Evolutionary conservation across 345 rosid genomes (phyloP).

Genomic region (Euphorbia pulcherrima): DNA sequence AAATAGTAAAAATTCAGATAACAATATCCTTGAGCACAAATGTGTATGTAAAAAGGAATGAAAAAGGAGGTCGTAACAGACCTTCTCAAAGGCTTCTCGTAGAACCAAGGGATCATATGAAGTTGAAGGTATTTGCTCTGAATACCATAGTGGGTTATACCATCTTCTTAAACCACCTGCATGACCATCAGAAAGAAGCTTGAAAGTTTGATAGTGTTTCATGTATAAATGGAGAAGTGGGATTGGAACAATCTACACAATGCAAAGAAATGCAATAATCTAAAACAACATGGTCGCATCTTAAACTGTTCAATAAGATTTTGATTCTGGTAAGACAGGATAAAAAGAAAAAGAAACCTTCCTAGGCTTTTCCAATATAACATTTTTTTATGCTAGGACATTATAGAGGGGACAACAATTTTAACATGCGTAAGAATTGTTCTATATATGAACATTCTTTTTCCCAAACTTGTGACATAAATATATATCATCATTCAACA

Average conservation of each 20-base stretch:
- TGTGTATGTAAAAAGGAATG: not conserved
- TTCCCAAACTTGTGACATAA: too few relatives aligned
- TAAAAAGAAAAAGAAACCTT: too few relatives aligned
- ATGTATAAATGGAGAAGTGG: not conserved
- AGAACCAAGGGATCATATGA: slow-evolving; percentile 80
- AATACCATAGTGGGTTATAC: slow-evolving; percentile 72
- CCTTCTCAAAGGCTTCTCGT: slow-evolving; percentile 67
- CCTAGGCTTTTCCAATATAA: too few relatives aligned
- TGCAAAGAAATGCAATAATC: not conserved
- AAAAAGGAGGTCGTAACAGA: slow-evolving; percentile 12
- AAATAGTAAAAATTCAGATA: too few relatives aligned
- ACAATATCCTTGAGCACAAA: too few relatives aligned
- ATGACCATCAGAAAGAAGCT: slow-evolving; percentile 16
- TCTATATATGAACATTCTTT: not conserved
- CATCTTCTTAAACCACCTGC: slow-evolving; percentile 72
- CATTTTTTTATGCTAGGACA: too few relatives aligned
- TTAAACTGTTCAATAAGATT: not conserved
- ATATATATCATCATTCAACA: not conserved
- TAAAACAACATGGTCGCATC: not conserved
- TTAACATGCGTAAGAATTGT: too few relatives aligned
- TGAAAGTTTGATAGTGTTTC: not conserved
- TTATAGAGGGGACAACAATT: too few relatives aligned
- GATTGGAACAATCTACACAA: not conserved
- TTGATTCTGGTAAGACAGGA: not conserved
- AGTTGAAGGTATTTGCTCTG: slow-evolving; percentile 60